A percentile compares a stretch with the other conserved stretches of the same genome.
Conservation (phyloP, 1,139 yeast genomes). For the Lodderomyces orthopsilosis region DNA sequence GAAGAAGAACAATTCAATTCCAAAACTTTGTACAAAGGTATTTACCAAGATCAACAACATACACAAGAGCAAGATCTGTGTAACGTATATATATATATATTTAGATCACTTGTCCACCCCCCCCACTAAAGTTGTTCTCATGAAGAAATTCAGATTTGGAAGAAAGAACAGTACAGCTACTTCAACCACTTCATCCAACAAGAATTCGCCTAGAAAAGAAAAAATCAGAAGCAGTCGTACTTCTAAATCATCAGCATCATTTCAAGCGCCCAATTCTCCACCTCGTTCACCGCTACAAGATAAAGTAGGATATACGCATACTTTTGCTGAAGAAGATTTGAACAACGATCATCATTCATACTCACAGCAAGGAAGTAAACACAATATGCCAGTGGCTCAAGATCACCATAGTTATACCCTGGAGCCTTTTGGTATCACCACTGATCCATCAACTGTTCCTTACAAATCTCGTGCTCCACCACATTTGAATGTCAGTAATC, state of each 20-base stretch:
- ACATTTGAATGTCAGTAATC: conserved; percentile 33
- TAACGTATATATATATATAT: conserved; percentile 1
- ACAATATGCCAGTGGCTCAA: conserved; percentile 8
- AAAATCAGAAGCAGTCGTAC: conserved; percentile 1
- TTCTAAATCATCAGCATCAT: conserved; percentile 2
- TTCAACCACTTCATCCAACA: conserved; percentile 1
- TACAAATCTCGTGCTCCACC: conserved; percentile 11
- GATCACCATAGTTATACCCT: conserved; percentile 1
- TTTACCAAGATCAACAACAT: conserved; percentile 2
- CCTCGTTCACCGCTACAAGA: not conserved
- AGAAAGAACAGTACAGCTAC: conserved; percentile 3
- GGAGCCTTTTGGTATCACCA: conserved; percentile 1
- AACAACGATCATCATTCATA: not conserved
- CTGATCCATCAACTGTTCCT: conserved; percentile 8
- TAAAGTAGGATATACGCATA: not conserved
- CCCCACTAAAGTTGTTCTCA: not conserved
- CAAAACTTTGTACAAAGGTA: not conserved
- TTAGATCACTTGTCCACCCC: not conserved
- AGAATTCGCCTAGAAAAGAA: not conserved
- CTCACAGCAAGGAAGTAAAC: not conserved
- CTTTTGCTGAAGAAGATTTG: conserved; percentile 1
- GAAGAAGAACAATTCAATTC: not conserved
- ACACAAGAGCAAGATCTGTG: conserved; percentile 3
- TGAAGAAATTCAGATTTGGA: conserved; percentile 3
- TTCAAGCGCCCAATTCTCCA: conserved; percentile 1